Percentiles rank a stretch among this genome's conserved stretches.
phyloP scores from a whole-genome alignment of 2,329 filamentous ascomycete species.

The Ascochyta koolunga region DNA sequence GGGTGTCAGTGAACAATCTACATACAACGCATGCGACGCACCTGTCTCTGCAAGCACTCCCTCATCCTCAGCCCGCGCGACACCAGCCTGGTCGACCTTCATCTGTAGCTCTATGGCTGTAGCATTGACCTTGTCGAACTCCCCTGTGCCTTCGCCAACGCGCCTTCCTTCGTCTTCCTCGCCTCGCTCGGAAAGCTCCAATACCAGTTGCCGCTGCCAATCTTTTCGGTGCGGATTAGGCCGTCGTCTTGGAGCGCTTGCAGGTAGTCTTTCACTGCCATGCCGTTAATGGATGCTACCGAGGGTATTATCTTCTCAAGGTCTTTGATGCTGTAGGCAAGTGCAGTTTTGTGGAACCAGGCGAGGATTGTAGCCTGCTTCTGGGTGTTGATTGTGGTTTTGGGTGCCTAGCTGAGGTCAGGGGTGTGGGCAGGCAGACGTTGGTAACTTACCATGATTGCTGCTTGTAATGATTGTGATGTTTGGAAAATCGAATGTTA shows the following conservation, averaged over 20 bases:
- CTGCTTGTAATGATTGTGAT: background rate
- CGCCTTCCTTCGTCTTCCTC: constrained; percentile 53
- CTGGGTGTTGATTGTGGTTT: constrained; percentile 61
- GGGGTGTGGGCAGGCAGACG: background rate
- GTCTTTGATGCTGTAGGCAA: constrained; percentile 70
- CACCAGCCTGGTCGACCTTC: constrained; percentile 49
- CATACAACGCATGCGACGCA: constrained; percentile 9
- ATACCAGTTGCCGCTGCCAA: constrained; percentile 75
- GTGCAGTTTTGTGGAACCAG: constrained; percentile 65
- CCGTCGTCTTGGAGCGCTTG: constrained; percentile 67
- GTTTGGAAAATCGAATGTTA: background rate
- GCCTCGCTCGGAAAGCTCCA: constrained; percentile 70
- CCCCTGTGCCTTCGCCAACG: constrained; percentile 47
- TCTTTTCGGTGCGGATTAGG: constrained; percentile 70
- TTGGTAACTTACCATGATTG: constrained; percentile 14
- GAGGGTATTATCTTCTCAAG: constrained; percentile 68
- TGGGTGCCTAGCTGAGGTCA: constrained; percentile 54
- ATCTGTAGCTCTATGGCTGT: constrained; percentile 47
- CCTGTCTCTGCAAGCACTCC: constrained; percentile 43
- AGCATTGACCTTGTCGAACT: constrained; percentile 46
- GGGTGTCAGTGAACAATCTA: background rate
- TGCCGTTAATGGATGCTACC: constrained; percentile 67
- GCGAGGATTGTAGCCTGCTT: constrained; percentile 65
- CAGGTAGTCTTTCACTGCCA: constrained; percentile 72
- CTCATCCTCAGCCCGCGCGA: constrained; percentile 48